Evolutionary conservation across 23 red algal genomes (phyloP).

Genomic region (Chondrus crispus): DNA sequence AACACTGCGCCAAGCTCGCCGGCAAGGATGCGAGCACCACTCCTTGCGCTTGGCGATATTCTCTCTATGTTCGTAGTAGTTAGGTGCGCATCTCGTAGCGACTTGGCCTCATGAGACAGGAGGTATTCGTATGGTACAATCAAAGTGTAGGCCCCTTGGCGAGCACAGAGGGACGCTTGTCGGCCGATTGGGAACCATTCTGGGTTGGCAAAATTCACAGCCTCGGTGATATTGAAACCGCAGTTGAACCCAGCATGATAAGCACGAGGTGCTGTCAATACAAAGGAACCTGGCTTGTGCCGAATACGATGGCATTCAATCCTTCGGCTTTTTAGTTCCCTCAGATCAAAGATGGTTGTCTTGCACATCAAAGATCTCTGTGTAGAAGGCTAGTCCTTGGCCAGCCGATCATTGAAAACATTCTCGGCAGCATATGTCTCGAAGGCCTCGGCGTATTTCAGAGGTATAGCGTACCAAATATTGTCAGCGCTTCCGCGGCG

Average conservation of each 20-base stretch:
- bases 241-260: constrained; percentile 96
- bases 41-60: too few species aligned
- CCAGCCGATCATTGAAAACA: constrained; percentile 6
- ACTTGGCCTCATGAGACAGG: constrained; percentile 42
- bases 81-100: neutral
- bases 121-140: constrained; percentile 55
- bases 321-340: constrained; percentile 7
- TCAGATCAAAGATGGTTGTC: constrained; percentile 74
- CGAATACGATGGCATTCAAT: constrained; percentile 66
- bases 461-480: constrained; percentile 80
- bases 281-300: constrained; percentile 76
- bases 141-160: neutral
- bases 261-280: constrained; percentile 72
- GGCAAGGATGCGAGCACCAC: too few species aligned
- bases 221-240: constrained; percentile 86
- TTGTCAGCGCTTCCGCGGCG: constrained; percentile 69
- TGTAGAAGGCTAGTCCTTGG: constrained; percentile 12
- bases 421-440: constrained; percentile 52
- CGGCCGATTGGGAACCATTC: constrained; percentile 71
- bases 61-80: too few species aligned
- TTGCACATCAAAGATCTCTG: constrained; percentile 62
- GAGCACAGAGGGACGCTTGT: constrained; percentile 16
- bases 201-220: constrained; percentile 87
- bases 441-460: constrained; percentile 8
- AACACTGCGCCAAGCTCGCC: constrained; percentile 19